Base-by-base conservation (phyloP, 176 grass and related monocot species). In the Urochloa ruziziensis region DNA sequence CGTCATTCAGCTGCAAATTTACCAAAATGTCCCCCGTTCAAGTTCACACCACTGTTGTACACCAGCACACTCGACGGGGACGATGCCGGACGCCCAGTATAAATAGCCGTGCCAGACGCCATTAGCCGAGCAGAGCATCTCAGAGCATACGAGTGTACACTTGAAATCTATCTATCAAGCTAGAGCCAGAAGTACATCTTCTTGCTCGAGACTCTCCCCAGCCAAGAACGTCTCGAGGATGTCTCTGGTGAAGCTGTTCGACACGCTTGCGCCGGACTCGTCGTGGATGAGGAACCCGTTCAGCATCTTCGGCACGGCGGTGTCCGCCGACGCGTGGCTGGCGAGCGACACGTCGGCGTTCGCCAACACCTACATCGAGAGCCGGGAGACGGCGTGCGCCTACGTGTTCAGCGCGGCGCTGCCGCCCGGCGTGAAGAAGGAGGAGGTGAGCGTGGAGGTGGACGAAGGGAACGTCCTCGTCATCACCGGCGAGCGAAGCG, bases 261-360 rank as follows among this genome's bases (percentile, higher is more conserved):
- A 94, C 74, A 86, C 92, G 36, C 83, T 94, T 17, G 75, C 87
- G 5, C 24, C 86, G 29, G 81, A 94, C 24, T 8, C 74, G 0
- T 90, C 81, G n/a, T n/a, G n/a, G n/a, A n/a, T n/a, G 81, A 85
- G 79, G 77, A 91, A 88, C 49, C 93, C 93, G 0, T 90, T 94
- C 93, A 65, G 61, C 73, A 90, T 94, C 81, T 91, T 87, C 63
- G 80, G 87, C 73, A 87, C 87, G 8, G 17, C 88, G 28, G 35
- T 70, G 27, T 60, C 74, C 6, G 60, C 67, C 21, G 88, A 87
- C 84, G 61, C 81, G 16, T 70, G 88, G 81, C 80, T 86, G 37
- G 83, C 88, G 3, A 86, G 83, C 67, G 91, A 93, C 75, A 82
- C 91, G 46, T 82, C 88, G 24, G 88, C 88, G 6, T 86, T 89